Evolutionary conservation across 192 early-diverging fungal genomes (phyloP), one percentile per base, ranked within the genome.

Genomic region (Funneliformis geosporum): DNA sequence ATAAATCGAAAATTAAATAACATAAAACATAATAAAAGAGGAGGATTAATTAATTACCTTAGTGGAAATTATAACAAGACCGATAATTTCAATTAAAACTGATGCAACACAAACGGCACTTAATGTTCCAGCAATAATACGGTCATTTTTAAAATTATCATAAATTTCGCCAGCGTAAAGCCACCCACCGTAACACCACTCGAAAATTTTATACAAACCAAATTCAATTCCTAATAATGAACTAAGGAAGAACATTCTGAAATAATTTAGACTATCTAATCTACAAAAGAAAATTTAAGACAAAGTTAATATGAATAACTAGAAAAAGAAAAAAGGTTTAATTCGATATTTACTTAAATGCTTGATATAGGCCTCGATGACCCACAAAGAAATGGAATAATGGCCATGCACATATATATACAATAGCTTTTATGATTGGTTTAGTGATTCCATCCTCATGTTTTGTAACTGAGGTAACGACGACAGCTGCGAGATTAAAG

Each of bases 311-410:
- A 27, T 0, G 4, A 71, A 23, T 10, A 71, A 0, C 2, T 27
- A 5, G 0, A 42, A 5, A 1, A 18, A 5, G 5, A 72, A 18
- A 38, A 72, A 72, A 18, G 14, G 25, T 25, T 42, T 12, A 12
- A 47, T 23, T 46, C 5, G 14, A 27, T 47, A 71, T 8, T 72
- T 72, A 72, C 70, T 72, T 72, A n/a, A 42, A 72, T 42, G 42
- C 70, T 2, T 11, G 11, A 43, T 72, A 72, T 5, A 72, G 40
- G 27, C 38, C 46, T 4, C 23, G 10, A 72, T 72, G 70, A 46
- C 70, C n/a, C 4, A 42, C 25, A n/a, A 42, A n/a, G 42, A 72
- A 72, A 72, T 72, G 42, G 9, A 72, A 43, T 8, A 47, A 9
- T 43, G 70, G 70, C 70, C 40, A 42, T 2, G 46, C 21, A 11